phyloP scores from a whole-genome alignment of 2,329 filamentous ascomycete genomes.

The Fusarium sp. region DNA sequence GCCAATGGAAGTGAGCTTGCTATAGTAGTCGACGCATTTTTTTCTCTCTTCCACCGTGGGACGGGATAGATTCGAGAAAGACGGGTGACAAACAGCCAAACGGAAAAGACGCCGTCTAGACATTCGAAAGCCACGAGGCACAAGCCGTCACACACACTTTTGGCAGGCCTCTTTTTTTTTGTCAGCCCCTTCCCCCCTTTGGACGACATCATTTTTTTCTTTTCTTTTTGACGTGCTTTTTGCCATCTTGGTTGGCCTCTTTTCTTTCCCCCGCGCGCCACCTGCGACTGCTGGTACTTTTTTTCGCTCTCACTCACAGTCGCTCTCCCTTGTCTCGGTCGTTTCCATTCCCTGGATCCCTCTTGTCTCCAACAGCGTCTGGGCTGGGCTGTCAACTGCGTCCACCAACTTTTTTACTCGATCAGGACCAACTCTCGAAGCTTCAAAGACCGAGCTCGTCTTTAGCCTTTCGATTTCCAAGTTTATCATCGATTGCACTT shows the following conservation, averaged over 20 bases:
- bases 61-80: slow-evolving; percentile 18
- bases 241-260: slow-evolving; percentile 23
- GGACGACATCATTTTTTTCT: slow-evolving; percentile 4
- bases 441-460: slow-evolving; percentile 14
- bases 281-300: slow-evolving; percentile 11
- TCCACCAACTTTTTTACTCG: slow-evolving; percentile 8
- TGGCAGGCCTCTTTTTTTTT: slow-evolving; percentile 35
- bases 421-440: slow-evolving; percentile 15
- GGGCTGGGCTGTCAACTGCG: slow-evolving; percentile 13
- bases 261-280: slow-evolving; percentile 30
- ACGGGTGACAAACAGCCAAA: slow-evolving; percentile 30
- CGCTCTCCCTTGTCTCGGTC: slow-evolving; percentile 33
- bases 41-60: slow-evolving; percentile 7
- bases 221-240: slow-evolving; percentile 36
- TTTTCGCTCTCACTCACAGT: slow-evolving; percentile 22
- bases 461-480: slow-evolving; percentile 28
- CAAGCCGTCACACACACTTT: slow-evolving; percentile 9
- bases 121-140: slow-evolving; percentile 21
- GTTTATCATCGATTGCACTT: slow-evolving; percentile 23
- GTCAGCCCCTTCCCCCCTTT: slow-evolving; percentile 20
- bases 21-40: slow-evolving; percentile 15
- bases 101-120: slow-evolving; percentile 33
- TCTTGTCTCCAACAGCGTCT: slow-evolving; percentile 7
- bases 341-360: slow-evolving; percentile 26
- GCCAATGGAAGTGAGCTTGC: slow-evolving; percentile 27